Conservation (phyloP, 1,284 basidiomycete genomes). For the Golubevia sp. region DNA sequence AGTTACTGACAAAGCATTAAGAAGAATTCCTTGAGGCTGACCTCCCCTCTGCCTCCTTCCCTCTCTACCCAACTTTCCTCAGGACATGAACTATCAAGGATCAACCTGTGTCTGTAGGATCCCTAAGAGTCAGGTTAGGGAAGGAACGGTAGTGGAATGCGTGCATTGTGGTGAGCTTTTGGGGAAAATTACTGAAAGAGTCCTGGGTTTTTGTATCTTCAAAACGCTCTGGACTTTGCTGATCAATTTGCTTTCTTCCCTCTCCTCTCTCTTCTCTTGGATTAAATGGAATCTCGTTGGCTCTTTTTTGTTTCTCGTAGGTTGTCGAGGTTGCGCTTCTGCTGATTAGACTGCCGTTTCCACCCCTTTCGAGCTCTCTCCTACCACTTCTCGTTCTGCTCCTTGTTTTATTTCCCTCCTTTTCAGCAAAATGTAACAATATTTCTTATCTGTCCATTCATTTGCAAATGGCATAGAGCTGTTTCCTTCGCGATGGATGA, state of each 20-base stretch:
- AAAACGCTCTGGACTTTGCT: background rate
- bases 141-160: conserved; percentile 93
- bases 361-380: too few species aligned
- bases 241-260: background rate
- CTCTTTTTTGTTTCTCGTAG: background rate
- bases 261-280: background rate
- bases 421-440: too few species aligned
- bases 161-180: conserved; percentile 90
- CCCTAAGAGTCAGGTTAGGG: conserved; percentile 87
- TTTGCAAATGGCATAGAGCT: too few species aligned
- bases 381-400: too few species aligned
- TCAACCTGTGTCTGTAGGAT: conserved; percentile 99
- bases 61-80: conserved; percentile 11
- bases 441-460: too few species aligned
- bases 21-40: too few species aligned
- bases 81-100: conserved; percentile 98
- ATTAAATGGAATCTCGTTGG: background rate
- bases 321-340: conserved; percentile 10
- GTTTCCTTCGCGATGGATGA: too few species aligned
- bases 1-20: too few species aligned
- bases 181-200: background rate
- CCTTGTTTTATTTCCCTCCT: too few species aligned
- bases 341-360: conserved; percentile 5
- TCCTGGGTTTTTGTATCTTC: too few species aligned
- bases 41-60: conserved; percentile 2